Conservation (phyloP, 108 stramenopile species). For the Nitzschia sp. region DNA sequence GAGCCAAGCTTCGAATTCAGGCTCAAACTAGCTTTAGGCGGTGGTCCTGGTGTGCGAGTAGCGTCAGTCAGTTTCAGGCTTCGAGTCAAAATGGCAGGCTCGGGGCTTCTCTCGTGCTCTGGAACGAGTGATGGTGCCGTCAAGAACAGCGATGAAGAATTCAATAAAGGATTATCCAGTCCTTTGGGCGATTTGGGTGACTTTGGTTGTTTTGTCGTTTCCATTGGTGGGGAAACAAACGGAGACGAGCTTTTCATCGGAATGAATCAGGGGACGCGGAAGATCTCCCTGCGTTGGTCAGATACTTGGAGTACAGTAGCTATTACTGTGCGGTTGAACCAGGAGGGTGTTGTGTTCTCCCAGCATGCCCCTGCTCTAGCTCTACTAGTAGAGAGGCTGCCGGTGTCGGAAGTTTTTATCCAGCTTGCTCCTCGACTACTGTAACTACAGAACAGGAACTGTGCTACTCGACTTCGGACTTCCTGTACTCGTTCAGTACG, state of each 20-base stretch:
- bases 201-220: background rate
- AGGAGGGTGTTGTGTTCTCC: too few species aligned
- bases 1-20: background rate
- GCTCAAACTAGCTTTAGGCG: constrained; percentile 19
- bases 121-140: constrained; percentile 1
- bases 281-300: too few species aligned
- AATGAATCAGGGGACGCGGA: too few species aligned
- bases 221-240: background rate
- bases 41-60: constrained; percentile 15
- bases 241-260: background rate
- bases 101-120: background rate
- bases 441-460: too few species aligned
- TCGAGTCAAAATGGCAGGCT: background rate
- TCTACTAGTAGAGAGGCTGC: too few species aligned
- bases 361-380: too few species aligned
- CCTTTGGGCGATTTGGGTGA: constrained; percentile 17
- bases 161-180: constrained; percentile 11
- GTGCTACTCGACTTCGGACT: too few species aligned
- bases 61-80: background rate
- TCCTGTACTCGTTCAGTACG: too few species aligned
- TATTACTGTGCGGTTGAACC: too few species aligned
- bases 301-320: too few species aligned
- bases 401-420: too few species aligned
- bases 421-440: too few species aligned
- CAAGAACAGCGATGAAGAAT: background rate